Evolutionary conservation across 2,329 filamentous ascomycete genomes (phyloP).

Genomic region (Immersiporthe knoxdaviesiana): DNA sequence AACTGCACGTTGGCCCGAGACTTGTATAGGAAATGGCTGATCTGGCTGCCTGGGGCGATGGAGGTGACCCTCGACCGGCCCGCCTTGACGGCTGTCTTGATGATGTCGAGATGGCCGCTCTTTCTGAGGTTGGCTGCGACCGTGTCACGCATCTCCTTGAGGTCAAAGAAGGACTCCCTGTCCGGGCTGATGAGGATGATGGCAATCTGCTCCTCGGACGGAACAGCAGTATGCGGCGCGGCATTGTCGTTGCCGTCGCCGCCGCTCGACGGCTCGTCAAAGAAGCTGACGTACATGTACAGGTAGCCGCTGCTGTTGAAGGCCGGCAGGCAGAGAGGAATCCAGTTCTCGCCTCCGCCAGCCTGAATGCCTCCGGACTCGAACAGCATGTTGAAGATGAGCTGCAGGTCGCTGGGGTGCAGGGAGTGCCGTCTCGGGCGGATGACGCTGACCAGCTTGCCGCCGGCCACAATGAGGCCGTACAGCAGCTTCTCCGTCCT

Average conservation of each 20-base stretch:
- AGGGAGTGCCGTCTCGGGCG: constrained; percentile 92
- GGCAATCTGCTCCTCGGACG: constrained; percentile 78
- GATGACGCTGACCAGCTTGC: constrained; percentile 91
- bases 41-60: constrained; percentile 76
- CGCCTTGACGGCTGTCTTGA: constrained; percentile 69
- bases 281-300: constrained; percentile 99
- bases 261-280: constrained; percentile 61
- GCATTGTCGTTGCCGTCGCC: constrained; percentile 34
- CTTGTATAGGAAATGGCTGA: constrained; percentile 96
- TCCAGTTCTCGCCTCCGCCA: constrained; percentile 93
- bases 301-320: constrained; percentile 97
- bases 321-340: constrained; percentile 90
- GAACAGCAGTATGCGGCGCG: constrained; percentile 58
- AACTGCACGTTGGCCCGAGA: constrained; percentile 95
- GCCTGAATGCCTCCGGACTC: constrained; percentile 90
- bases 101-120: constrained; percentile 74
- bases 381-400: constrained; percentile 99
- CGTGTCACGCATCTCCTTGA: constrained; percentile 73
- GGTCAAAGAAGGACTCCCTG: constrained; percentile 89
- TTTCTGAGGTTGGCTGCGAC: constrained; percentile 71
- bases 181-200: constrained; percentile 90
- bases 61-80: constrained; percentile 75
- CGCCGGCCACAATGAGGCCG: constrained; percentile 89
- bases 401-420: constrained; percentile 90
- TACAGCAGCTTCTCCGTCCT: constrained; percentile 82